Conservation (phyloP, 176 grass and related monocot genomes). For the Rhynchospora tenuis region DNA sequence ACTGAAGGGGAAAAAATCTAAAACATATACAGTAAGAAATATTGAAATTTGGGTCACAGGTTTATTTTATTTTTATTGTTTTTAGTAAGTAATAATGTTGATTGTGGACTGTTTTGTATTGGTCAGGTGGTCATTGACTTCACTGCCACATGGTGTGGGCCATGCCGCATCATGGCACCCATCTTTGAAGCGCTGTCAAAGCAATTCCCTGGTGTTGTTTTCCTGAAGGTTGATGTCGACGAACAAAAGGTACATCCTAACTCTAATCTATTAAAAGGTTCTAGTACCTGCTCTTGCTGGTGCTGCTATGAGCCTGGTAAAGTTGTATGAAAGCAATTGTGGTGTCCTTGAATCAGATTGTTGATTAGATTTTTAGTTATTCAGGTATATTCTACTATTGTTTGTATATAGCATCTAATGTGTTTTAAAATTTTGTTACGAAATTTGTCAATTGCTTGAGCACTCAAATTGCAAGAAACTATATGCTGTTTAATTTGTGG, state of each 20-base stretch:
- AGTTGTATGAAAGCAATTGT: not conserved
- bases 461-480: too few relatives aligned
- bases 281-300: not conserved
- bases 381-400: not conserved
- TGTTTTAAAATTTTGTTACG: not conserved
- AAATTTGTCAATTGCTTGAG: not conserved
- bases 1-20: too few relatives aligned
- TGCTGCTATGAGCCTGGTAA: not conserved
- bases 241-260: conserved; percentile 25
- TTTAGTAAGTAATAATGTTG: not conserved
- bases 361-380: not conserved
- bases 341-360: not conserved
- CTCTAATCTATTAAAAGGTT: not conserved
- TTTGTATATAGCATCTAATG: not conserved
- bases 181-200: conserved; percentile 23
- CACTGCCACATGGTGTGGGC: conserved; percentile 43
- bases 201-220: conserved; percentile 7
- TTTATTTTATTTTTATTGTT: not conserved
- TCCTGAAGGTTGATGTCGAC: conserved; percentile 45
- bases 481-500: not conserved
- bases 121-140: conserved; percentile 42
- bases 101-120: not conserved
- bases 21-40: not conserved
- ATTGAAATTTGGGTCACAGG: not conserved
- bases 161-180: conserved; percentile 33